These are phyloP conservation scores for Zea luxurians DNA, from an alignment of 176 grass and related monocot genomes.

Conservation along the genomic window DNA sequence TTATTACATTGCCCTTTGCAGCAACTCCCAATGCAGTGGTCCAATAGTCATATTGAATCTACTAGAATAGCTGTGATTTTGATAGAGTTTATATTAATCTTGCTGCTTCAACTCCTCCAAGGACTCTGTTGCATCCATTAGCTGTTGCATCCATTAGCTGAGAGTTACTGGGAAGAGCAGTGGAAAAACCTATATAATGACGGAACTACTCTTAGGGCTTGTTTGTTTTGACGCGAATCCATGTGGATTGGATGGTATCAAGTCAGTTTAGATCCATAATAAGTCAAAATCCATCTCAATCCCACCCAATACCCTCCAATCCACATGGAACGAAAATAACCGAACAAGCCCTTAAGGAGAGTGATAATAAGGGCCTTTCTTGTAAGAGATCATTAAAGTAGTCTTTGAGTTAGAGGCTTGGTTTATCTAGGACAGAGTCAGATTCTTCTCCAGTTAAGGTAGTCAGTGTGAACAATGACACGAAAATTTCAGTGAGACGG, in stretches of 20 bases:
- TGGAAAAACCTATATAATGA: slow-evolving; percentile 79
- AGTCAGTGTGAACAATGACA: slow-evolving; percentile 21
- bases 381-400: neutral
- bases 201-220: slow-evolving; percentile 46
- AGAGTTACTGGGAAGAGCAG: slow-evolving; percentile 96
- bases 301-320: too few species aligned
- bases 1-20: slow-evolving; percentile 85
- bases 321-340: too few species aligned
- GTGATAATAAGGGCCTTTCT: too few species aligned
- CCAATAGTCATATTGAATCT: slow-evolving; percentile 99
- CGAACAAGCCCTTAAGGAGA: too few species aligned
- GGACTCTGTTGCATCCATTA: slow-evolving; percentile 55
- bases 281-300: too few species aligned
- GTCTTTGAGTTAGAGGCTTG: slow-evolving; percentile 50
- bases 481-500: slow-evolving; percentile 29
- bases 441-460: slow-evolving; percentile 57
- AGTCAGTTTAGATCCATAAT: too few species aligned
- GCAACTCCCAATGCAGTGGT: slow-evolving; percentile 92
- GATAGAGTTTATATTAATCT: slow-evolving; percentile 47
- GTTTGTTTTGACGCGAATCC: too few species aligned
- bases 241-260: too few species aligned
- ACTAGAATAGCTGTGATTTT: slow-evolving; percentile 67
- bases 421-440: slow-evolving; percentile 69
- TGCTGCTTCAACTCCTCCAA: slow-evolving; percentile 55
- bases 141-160: slow-evolving; percentile 49